Evolutionary conservation across 1,284 basidiomycete species (phyloP).

Genomic region (Malassezia brasiliensis): DNA sequence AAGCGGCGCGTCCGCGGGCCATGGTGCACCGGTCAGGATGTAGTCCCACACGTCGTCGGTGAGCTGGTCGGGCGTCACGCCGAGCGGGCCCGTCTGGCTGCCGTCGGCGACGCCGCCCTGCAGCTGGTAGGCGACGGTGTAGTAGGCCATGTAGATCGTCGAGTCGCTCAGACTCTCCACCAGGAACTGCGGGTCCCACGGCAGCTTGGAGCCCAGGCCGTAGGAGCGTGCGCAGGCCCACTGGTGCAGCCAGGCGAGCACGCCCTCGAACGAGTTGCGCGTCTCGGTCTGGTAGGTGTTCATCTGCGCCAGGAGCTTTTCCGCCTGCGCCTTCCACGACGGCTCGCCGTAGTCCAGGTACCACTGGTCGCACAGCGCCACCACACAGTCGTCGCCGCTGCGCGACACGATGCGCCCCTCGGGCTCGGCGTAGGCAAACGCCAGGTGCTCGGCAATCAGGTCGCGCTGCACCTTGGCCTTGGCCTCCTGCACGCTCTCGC

Average conservation of each 20-base stretch:
- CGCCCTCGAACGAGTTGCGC: slow-evolving; percentile 79
- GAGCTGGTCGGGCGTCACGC: slow-evolving; percentile 79
- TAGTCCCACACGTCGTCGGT: slow-evolving; percentile 98
- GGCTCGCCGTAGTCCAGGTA: slow-evolving; percentile 95
- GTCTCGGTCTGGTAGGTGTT: slow-evolving; percentile 83
- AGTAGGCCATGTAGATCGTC: slow-evolving; percentile 98
- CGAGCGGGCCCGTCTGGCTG: slow-evolving; percentile 67
- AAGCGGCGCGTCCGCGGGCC: slow-evolving; percentile 60
- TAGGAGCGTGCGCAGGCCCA: slow-evolving; percentile 98
- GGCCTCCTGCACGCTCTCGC: slow-evolving; percentile 74
- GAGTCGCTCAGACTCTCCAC: slow-evolving; percentile 96
- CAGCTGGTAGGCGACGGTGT: slow-evolving; percentile 64
- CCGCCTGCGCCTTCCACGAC: slow-evolving; percentile 72
- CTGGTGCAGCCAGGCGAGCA: slow-evolving; percentile 88
- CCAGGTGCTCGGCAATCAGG: slow-evolving; percentile 69
- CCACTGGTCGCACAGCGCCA: slow-evolving; percentile 98
- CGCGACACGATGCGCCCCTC: slow-evolving; percentile 83
- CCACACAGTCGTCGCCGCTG: slow-evolving; percentile 89
- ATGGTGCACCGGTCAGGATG: slow-evolving; percentile 67
- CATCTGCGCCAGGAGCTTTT: slow-evolving; percentile 76
- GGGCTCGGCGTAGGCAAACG: slow-evolving; percentile 88
- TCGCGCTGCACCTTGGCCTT: slow-evolving; percentile 77
- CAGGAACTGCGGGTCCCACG: slow-evolving; percentile 93
- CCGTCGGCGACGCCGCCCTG: slow-evolving; percentile 64
- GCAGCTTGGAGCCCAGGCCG: slow-evolving; percentile 87